Evolutionary conservation across 805 yeast species (phyloP), one percentile per base, ranked within the genome.

Genomic region (Saccharomycopsis selenospora): DNA sequence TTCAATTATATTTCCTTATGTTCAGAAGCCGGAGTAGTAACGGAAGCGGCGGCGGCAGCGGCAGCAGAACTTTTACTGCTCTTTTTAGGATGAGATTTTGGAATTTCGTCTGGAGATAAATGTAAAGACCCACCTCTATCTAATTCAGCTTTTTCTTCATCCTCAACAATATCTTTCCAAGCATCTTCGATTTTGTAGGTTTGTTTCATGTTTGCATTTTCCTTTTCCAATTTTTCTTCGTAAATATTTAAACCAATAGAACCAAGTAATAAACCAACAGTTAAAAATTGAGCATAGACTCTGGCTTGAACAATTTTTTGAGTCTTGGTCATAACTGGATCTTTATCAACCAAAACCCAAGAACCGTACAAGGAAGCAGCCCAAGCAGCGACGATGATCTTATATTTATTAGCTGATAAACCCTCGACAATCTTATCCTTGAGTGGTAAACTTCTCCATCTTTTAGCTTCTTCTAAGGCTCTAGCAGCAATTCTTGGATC

Each of bases 251-350:
- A 66, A 46, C 80, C 79, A 59, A 87, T 74, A 0, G 93, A 78
- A 18, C 80, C 88, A 47, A 86, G 65, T 55, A 86, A 67, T 53
- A 86, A 67, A 8, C 75, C 75, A 47, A 87, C 89, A 1, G 95
- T 84, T 47, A 85, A 66, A 55, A 83, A 85, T 65, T 87, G 95
- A 8, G 95, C 95, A 61, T 86, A 86, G 85, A 86, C 86, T 76
- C 95, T 80, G 26, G 95, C 95, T 62, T 83, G 90, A 27, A 84
- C 93, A 43, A 85, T 77, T 64, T 85, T 87, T 67, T 87, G 95
- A 3, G 93, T 67, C 54, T 72, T 75, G 48, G 87, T 76, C 82
- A 87, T 75, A 61, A 80, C 69, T 55, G 79, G 81, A 63, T 87
- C 95, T 57, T 74, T 76, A 67, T 85, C 80, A 46, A 85, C 87